Percentiles rank a stretch among this genome's conserved stretches.
phyloP scores from a whole-genome alignment of 148 eudicot genomes.

The Chenopodium album region DNA sequence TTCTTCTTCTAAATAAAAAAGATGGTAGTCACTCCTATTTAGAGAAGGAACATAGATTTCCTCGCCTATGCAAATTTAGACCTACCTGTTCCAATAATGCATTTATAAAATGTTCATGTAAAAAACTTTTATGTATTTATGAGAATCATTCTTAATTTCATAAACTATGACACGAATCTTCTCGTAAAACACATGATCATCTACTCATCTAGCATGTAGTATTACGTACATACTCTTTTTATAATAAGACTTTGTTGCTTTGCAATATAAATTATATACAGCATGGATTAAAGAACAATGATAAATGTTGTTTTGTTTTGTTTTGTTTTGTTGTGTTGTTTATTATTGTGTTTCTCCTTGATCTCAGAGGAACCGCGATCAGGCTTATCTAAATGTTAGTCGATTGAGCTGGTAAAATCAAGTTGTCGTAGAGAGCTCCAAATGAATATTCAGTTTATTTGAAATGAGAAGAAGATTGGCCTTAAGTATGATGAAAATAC shows the following conservation, averaged over 20 bases:
- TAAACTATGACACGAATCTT: slow-evolving; percentile 14
- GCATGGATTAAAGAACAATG: neutral
- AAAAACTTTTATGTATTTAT: neutral
- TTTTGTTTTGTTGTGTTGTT: neutral
- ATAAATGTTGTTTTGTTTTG: neutral
- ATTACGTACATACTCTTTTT: neutral
- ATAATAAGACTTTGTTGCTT: neutral
- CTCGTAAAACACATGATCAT: neutral
- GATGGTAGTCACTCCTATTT: slow-evolving; percentile 11
- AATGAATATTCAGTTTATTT: too few relatives aligned
- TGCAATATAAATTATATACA: neutral
- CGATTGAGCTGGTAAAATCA: neutral
- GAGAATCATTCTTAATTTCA: neutral
- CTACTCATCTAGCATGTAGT: neutral
- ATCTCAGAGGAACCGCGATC: neutral
- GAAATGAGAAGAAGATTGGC: too few relatives aligned
- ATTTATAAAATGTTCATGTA: neutral
- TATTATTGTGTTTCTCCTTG: neutral
- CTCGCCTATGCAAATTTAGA: slow-evolving; percentile 13
- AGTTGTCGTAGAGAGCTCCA: neutral
- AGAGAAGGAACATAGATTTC: slow-evolving; percentile 20
- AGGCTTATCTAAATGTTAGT: neutral
- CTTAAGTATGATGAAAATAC: too few relatives aligned
- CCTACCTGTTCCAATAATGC: slow-evolving; percentile 26
- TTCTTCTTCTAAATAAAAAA: slow-evolving; percentile 13